Evolutionary conservation across 345 rosid species (phyloP).

Genomic region (Corchorus olitorius): DNA sequence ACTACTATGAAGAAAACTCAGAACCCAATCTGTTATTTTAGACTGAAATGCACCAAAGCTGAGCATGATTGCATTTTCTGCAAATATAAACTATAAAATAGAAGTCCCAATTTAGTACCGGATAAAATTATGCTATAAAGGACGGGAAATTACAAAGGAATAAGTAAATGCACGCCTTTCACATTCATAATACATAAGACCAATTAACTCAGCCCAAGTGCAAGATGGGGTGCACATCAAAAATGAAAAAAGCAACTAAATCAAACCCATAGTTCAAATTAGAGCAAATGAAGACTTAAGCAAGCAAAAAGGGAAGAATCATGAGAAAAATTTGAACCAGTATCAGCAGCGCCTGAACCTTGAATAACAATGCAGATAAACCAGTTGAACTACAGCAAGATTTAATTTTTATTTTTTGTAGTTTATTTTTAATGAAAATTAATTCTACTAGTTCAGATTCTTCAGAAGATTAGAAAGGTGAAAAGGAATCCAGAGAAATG

Average conservation of each 20-base stretch:
- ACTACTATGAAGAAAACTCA: background rate
- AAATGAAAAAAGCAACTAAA: background rate
- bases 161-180: background rate
- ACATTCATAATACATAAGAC: too few relatives aligned
- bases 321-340: background rate
- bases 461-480: background rate
- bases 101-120: background rate
- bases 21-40: background rate
- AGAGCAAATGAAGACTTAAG: background rate
- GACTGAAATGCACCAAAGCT: background rate
- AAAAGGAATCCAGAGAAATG: background rate
- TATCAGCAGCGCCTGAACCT: background rate
- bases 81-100: background rate
- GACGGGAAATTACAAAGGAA: background rate
- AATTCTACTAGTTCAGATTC: background rate
- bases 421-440: background rate
- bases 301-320: slow-evolving; percentile 3
- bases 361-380: background rate
- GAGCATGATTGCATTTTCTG: background rate
- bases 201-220: too few relatives aligned
- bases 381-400: background rate
- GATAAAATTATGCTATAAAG: background rate
- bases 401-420: background rate
- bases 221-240: too few relatives aligned
- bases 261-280: background rate